Conservation (phyloP, 768 basidiomycete species). For the Rubroboletus satanas region DNA sequence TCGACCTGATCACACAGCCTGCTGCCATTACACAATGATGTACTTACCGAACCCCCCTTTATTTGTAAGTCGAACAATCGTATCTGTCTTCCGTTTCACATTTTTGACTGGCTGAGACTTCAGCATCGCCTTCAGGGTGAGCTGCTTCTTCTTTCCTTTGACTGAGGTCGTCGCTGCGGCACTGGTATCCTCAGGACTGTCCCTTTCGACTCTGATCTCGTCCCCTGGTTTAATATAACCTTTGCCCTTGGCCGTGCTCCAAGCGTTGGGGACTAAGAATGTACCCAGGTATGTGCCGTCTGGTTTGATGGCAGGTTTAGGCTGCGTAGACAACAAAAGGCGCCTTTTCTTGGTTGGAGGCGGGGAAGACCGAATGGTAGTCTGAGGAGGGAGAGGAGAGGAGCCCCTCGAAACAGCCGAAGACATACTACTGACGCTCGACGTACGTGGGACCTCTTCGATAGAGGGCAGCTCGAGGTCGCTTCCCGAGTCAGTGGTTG, state of each 20-base stretch:
- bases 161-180: constrained; percentile 21
- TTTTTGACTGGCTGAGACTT: constrained; percentile 50
- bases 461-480: constrained; percentile 35
- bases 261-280: constrained; percentile 66
- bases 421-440: constrained; percentile 39
- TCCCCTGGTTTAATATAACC: constrained; percentile 68
- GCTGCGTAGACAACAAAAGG: constrained; percentile 30
- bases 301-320: constrained; percentile 11
- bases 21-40: background rate
- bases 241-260: constrained; percentile 73
- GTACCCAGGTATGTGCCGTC: constrained; percentile 58
- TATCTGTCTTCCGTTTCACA: constrained; percentile 52
- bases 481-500: constrained; percentile 26
- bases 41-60: constrained; percentile 57
- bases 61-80: constrained; percentile 65
- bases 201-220: constrained; percentile 53
- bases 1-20: background rate
- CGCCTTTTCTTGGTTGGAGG: constrained; percentile 55
- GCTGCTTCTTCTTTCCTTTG: constrained; percentile 55
- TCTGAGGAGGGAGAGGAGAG: constrained; percentile 20
- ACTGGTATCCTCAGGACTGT: constrained; percentile 37
- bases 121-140: constrained; percentile 62
- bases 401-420: constrained; percentile 28
- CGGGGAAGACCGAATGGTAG: constrained; percentile 10
- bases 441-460: constrained; percentile 35